A percentile compares a stretch with the other conserved stretches of the same genome.
phyloP scores from a whole-genome alignment of 805 yeast species.

The Yamadazyma phyllophila region DNA sequence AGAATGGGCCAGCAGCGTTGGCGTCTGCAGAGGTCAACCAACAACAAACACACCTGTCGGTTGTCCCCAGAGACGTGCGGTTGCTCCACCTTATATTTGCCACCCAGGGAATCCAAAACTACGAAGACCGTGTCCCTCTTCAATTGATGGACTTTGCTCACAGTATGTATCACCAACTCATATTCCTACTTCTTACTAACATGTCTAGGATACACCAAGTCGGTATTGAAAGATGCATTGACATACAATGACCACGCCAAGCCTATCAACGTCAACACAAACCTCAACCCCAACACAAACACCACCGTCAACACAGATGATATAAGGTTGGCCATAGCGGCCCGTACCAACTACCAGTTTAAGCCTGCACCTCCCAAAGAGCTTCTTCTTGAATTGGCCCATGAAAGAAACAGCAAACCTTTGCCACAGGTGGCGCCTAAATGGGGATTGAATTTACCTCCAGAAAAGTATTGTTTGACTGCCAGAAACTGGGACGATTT shows the following conservation, averaged over 20 bases:
- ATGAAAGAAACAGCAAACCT: slow-evolving; percentile 84
- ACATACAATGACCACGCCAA: slow-evolving; percentile 81
- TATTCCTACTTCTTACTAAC: slow-evolving; percentile 10
- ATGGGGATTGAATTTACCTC: slow-evolving; percentile 93
- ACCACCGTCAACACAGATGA: slow-evolving; percentile 80
- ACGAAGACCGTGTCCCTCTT: slow-evolving; percentile 93
- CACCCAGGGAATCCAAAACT: slow-evolving; percentile 85
- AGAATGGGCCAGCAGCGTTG: background rate
- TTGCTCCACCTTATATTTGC: slow-evolving; percentile 87
- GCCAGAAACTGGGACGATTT: slow-evolving; percentile 67
- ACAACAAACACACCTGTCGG: slow-evolving; percentile 11
- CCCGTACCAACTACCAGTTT: slow-evolving; percentile 93
- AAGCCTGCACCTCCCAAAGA: slow-evolving; percentile 94
- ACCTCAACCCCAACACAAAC: slow-evolving; percentile 34
- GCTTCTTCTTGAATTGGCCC: slow-evolving; percentile 82
- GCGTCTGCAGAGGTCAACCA: background rate
- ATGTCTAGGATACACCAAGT: slow-evolving; percentile 59
- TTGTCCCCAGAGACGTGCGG: slow-evolving; percentile 86
- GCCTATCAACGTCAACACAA: slow-evolving; percentile 31
- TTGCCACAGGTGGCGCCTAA: slow-evolving; percentile 88
- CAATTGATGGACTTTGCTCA: slow-evolving; percentile 97
- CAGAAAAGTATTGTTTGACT: slow-evolving; percentile 93
- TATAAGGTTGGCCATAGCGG: slow-evolving; percentile 86
- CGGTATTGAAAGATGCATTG: slow-evolving; percentile 85
- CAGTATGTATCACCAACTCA: slow-evolving; percentile 17